Percentiles rank a stretch among this genome's conserved stretches.
These are phyloP conservation scores for Cercospora sojina DNA, from an alignment of 2,329 filamentous ascomycete species.

Conservation along the genomic window DNA sequence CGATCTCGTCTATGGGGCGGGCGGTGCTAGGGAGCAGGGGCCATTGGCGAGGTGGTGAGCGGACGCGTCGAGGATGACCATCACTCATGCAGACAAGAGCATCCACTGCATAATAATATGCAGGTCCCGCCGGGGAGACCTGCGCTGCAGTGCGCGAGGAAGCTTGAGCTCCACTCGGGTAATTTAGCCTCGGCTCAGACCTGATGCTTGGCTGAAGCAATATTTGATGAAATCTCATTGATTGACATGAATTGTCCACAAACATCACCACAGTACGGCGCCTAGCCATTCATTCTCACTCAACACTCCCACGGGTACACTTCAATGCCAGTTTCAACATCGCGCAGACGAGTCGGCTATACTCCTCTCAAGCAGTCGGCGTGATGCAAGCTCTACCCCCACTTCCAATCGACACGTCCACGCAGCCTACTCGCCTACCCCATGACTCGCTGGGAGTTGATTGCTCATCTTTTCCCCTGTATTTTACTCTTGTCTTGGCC, in stretches of 20 bases:
- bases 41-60: slow-evolving; percentile 11
- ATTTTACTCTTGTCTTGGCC: too few species aligned
- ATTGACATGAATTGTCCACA: neutral
- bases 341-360: neutral
- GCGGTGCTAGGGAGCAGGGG: slow-evolving; percentile 9
- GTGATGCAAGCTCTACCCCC: neutral
- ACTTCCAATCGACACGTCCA: neutral
- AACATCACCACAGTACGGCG: neutral
- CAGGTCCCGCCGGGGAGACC: slow-evolving; percentile 1
- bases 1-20: slow-evolving; percentile 13
- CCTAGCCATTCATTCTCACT: neutral
- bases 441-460: too few species aligned
- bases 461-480: too few species aligned
- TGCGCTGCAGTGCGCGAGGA: neutral
- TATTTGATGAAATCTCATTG: neutral
- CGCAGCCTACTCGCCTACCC: neutral
- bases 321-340: neutral
- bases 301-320: neutral
- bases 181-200: neutral
- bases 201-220: neutral
- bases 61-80: slow-evolving; percentile 7
- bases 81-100: slow-evolving; percentile 5
- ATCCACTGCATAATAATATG: slow-evolving; percentile 2
- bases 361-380: neutral
- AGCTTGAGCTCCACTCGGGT: slow-evolving; percentile 27